Percentiles rank a stretch among this genome's conserved stretches.
These are phyloP conservation scores for Camillea tinctor DNA, from an alignment of 2,329 filamentous ascomycete species.

Conservation along the genomic window DNA sequence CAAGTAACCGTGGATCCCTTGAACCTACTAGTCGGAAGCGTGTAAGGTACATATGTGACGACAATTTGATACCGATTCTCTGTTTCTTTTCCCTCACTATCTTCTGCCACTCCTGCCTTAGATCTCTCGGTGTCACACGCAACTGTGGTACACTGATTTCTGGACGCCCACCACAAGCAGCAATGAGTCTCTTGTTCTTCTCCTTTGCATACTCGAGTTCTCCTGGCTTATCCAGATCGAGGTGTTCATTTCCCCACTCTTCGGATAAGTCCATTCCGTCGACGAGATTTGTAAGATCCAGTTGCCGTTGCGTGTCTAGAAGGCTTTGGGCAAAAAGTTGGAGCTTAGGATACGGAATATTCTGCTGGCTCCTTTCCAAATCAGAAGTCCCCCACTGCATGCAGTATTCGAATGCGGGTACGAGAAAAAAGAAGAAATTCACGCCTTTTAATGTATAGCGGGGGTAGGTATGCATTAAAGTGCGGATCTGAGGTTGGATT, in stretches of 20 bases:
- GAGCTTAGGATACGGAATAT: slow-evolving; percentile 8
- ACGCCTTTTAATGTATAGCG: slow-evolving; percentile 4
- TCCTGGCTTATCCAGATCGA: slow-evolving; percentile 3
- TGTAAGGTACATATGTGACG: too few species aligned
- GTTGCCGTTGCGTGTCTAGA: slow-evolving; percentile 2
- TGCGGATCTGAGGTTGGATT: slow-evolving; percentile 1
- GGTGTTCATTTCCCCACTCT: slow-evolving; percentile 5
- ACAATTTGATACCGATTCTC: background rate
- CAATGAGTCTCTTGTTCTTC: slow-evolving; percentile 7
- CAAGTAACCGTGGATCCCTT: too few species aligned
- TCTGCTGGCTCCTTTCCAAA: background rate
- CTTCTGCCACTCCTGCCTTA: background rate
- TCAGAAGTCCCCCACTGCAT: too few species aligned
- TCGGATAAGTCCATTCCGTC: slow-evolving; percentile 8
- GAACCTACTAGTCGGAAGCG: too few species aligned
- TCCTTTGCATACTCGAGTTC: slow-evolving; percentile 2
- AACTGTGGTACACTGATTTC: background rate
- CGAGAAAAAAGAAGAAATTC: slow-evolving; percentile 3
- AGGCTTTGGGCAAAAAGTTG: slow-evolving; percentile 4
- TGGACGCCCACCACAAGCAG: background rate
- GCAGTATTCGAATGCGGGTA: slow-evolving; percentile 4
- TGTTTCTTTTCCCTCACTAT: background rate
- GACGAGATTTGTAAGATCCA: slow-evolving; percentile 5
- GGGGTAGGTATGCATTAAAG: slow-evolving; percentile 6
- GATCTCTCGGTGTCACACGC: background rate